These are phyloP conservation scores for Plectranthus barbatus DNA, from an alignment of 257 asterid species.

Conservation along the genomic window DNA sequence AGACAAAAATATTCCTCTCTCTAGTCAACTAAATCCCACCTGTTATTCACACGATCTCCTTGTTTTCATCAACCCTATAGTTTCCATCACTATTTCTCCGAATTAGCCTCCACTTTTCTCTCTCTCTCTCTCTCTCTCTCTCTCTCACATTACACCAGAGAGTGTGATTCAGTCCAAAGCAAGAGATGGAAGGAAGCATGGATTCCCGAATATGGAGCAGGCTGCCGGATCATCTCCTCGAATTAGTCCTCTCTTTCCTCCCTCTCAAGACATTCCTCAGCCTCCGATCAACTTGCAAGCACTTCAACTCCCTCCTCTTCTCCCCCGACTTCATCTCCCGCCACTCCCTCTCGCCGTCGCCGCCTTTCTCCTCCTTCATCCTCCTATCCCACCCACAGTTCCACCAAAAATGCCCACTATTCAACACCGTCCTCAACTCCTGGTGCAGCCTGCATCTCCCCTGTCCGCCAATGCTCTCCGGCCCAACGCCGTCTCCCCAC, in stretches of 20 bases:
- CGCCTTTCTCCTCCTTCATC: constrained; percentile 42
- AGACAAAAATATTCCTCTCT: neutral
- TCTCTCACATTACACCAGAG: neutral
- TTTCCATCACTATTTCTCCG: neutral
- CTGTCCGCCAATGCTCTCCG: constrained; percentile 24
- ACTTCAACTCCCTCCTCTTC: constrained; percentile 43
- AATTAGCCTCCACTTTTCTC: neutral
- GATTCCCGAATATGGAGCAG: constrained; percentile 56
- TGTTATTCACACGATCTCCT: neutral
- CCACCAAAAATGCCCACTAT: constrained; percentile 27
- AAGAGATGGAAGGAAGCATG: constrained; percentile 16
- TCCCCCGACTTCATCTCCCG: constrained; percentile 48
- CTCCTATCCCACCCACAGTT: constrained; percentile 65
- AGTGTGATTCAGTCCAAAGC: neutral
- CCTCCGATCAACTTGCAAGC: constrained; percentile 60
- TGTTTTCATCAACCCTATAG: neutral
- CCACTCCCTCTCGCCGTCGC: constrained; percentile 24
- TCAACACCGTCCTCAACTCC: constrained; percentile 31
- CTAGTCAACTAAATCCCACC: constrained; percentile 7
- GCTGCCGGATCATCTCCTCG: constrained; percentile 53
- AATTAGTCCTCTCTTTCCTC: constrained; percentile 45
- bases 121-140: neutral
- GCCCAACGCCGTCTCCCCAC: constrained; percentile 12
- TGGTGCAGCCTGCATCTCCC: constrained; percentile 40
- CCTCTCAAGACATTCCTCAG: constrained; percentile 51